phyloP scores from a whole-genome alignment of 495 filamentous ascomycete genomes.

The Penicillium salamii region DNA sequence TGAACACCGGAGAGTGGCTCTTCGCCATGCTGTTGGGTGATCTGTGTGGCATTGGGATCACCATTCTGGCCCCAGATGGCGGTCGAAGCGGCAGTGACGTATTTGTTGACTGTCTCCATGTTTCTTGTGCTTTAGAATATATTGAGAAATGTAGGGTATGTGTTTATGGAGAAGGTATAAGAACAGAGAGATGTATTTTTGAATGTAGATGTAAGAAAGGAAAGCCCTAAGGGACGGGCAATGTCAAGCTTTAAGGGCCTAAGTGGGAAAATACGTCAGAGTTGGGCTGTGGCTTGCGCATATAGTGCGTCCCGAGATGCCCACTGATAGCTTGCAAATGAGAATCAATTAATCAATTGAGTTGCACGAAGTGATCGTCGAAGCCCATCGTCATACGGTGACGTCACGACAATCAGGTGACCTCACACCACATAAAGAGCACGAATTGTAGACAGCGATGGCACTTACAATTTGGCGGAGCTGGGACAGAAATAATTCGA shows the following conservation, averaged over 20 bases:
- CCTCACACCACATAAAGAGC: too few species aligned
- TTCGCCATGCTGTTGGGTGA: slow-evolving; percentile 23
- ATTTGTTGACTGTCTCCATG: slow-evolving; percentile 41
- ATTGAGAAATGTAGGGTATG: neutral
- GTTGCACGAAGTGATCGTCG: neutral
- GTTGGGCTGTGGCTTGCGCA: neutral
- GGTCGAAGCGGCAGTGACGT: slow-evolving; percentile 33
- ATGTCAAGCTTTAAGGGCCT: slow-evolving; percentile 4
- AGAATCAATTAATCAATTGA: neutral
- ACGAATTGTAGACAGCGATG: too few species aligned
- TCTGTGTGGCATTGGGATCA: slow-evolving; percentile 4
- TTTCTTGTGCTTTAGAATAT: neutral
- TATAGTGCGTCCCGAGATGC: neutral
- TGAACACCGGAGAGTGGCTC: slow-evolving; percentile 44
- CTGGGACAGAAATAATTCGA: too few species aligned
- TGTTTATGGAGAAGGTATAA: neutral
- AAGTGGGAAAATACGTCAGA: slow-evolving; percentile 3
- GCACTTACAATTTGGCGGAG: too few species aligned
- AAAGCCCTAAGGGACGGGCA: neutral
- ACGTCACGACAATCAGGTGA: too few species aligned
- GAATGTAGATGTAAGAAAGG: neutral
- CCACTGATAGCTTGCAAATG: neutral
- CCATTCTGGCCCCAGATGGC: slow-evolving; percentile 33
- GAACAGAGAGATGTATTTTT: too few species aligned
- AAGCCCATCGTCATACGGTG: too few species aligned